Conservation (phyloP, 169 alveolate species). For the Hammondia hammondi region DNA sequence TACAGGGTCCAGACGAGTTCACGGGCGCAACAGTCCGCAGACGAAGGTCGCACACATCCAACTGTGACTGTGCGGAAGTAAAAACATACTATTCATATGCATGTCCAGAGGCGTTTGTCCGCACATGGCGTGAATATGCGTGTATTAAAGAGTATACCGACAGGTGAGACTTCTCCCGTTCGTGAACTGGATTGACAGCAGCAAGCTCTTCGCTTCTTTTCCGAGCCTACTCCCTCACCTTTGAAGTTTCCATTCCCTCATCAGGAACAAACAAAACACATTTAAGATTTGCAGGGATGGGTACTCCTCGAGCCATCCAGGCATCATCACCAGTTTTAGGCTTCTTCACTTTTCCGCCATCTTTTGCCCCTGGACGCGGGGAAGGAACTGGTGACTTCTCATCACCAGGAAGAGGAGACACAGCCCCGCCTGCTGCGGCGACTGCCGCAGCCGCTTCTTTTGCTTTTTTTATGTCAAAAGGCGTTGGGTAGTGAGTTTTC, state of each 20-base stretch:
- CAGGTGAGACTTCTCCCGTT: no score
- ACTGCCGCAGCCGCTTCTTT: background rate
- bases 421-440: background rate
- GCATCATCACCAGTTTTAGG: background rate
- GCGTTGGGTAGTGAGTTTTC: background rate
- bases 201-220: background rate
- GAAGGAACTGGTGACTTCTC: background rate
- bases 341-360: background rate
- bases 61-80: no score
- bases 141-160: no score
- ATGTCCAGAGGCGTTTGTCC: no score
- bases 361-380: background rate
- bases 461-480: background rate
- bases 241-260: background rate
- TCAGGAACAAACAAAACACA: background rate
- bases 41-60: no score
- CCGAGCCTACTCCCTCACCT: background rate
- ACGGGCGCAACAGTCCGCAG: no score
- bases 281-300: background rate
- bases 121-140: no score
- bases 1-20: no score
- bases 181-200: no score
- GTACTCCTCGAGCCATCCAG: background rate
- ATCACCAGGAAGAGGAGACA: background rate
- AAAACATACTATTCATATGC: no score